Evolutionary conservation across 768 basidiomycete species (phyloP).

Genomic region (Mycena amicta): DNA sequence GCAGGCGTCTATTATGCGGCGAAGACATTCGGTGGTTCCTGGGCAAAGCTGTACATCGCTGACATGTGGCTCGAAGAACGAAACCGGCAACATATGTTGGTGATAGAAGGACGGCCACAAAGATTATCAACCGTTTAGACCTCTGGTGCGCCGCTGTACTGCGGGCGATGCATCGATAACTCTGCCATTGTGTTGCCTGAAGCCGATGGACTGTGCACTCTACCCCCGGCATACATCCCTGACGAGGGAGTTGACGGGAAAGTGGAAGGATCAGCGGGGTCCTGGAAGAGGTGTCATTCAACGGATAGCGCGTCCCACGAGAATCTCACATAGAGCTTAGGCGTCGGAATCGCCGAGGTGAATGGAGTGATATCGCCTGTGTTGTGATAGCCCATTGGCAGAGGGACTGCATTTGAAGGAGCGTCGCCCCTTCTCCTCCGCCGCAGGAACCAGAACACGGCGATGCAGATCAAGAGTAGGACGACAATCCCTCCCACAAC

Average conservation of each 20-base stretch:
- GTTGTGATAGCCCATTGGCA: constrained; percentile 26
- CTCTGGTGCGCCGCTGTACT: constrained; percentile 26
- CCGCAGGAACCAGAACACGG: constrained; percentile 35
- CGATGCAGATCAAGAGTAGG: constrained; percentile 44
- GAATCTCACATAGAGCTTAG: constrained; percentile 40
- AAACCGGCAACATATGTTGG: neutral
- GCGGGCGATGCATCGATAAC: constrained; percentile 4
- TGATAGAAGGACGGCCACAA: neutral
- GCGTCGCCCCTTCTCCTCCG: constrained; percentile 26
- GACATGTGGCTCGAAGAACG: neutral
- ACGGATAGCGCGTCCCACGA: no score
- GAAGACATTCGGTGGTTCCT: constrained; percentile 7
- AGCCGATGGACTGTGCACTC: constrained; percentile 16
- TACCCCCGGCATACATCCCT: constrained; percentile 8
- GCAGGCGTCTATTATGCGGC: constrained; percentile 8
- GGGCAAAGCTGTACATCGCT: constrained; percentile 5
- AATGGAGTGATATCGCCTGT: constrained; percentile 20
- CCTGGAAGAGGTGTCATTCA: no score
- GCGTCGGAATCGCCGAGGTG: constrained; percentile 27
- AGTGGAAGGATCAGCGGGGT: constrained; percentile 40
- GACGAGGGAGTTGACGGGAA: constrained; percentile 33
- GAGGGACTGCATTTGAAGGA: constrained; percentile 23
- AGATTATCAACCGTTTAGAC: constrained; percentile 14
- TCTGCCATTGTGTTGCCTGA: constrained; percentile 16
- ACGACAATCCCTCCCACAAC: constrained; percentile 56